Evolutionary conservation across 768 basidiomycete genomes (phyloP), one percentile per base, ranked within the genome.

Genomic region (Cystofilobasidium capitatum): DNA sequence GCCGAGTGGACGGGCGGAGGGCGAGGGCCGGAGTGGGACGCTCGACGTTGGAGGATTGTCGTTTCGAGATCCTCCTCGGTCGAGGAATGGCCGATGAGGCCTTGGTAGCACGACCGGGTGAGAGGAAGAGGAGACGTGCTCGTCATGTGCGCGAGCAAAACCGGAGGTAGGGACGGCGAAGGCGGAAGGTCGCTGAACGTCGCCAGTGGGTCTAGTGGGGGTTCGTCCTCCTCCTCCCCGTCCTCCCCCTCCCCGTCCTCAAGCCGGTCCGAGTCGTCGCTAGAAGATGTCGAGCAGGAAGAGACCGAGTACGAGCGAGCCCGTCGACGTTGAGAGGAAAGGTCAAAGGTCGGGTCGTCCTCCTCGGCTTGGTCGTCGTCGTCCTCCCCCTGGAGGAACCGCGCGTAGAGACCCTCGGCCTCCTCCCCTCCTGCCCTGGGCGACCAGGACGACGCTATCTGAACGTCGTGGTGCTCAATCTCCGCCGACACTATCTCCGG

Each of bases 101-200:
- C 31, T 2, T 22, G 29, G 59, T 67, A 67, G 7, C 59, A 47
- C 22, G 33, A 26, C 4, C 66, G 66, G 2, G 66, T 67, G 33
- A 67, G 31, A 16, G 66, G 66, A 22, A 67, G 31, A 16, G 66
- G 66, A 22, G 66, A 51, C 17, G 66, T 24, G 35, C 40, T 36
- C 2, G 57, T 58, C 58, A 67, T 51, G 39, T 62, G 66, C 20
- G 60, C 60, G 26, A 67, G 66, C 20, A 67, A 59, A 24, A 67
- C 45, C 26, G 44, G 58, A 10, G 42, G 58, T 1, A 67, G 59
- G 16, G 66, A 40, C 24, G 66, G 66, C 7, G 59, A 61, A 9
- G 59, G 57, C n/a, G 66, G 66, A 7, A 67, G 36, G 47, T 58
- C 39, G 10, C 36, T 36, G 26, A 61, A 62, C 57, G 58, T 22